Evolutionary conservation across 1,139 yeast genomes (phyloP).

Genomic region (Hemisphaericaspora lyxosophila): DNA sequence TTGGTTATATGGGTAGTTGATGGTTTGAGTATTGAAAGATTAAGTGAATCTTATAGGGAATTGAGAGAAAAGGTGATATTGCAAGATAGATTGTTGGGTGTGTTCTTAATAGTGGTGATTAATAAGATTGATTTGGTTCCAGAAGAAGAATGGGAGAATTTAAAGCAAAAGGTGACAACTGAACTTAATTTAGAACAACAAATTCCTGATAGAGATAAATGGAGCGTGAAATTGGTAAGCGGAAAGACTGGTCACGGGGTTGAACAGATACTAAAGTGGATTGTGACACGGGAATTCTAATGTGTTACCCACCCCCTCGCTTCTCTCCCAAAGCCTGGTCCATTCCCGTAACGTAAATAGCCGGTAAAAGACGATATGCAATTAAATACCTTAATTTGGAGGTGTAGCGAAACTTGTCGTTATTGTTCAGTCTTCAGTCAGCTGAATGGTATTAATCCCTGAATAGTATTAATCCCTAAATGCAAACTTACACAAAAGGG

Average conservation of each 20-base stretch:
- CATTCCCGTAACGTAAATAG: too few species aligned
- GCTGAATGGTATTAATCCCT: too few species aligned
- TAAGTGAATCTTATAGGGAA: constrained; percentile 65
- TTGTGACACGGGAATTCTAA: constrained; percentile 27
- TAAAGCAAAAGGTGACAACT: constrained; percentile 19
- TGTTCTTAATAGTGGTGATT: constrained; percentile 53
- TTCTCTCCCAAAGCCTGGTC: too few species aligned
- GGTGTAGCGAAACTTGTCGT: too few species aligned
- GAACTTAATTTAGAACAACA: constrained; percentile 26
- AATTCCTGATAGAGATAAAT: constrained; percentile 27
- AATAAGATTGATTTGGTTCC: constrained; percentile 58
- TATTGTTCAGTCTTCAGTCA: too few species aligned
- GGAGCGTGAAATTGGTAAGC: constrained; percentile 48
- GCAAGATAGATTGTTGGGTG: constrained; percentile 71
- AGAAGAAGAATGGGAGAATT: constrained; percentile 13
- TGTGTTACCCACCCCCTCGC: too few species aligned
- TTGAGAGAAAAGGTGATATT: constrained; percentile 54
- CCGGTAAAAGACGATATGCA: too few species aligned
- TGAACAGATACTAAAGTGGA: constrained; percentile 49
- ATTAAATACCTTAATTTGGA: too few species aligned
- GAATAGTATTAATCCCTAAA: too few species aligned
- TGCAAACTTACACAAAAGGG: too few species aligned
- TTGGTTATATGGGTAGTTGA: constrained; percentile 93
- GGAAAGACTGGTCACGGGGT: constrained; percentile 59
- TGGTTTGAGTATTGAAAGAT: constrained; percentile 57